Conservation (phyloP, 225 moss, liverwort and hornwort genomes). For the Climacium dendroides region DNA sequence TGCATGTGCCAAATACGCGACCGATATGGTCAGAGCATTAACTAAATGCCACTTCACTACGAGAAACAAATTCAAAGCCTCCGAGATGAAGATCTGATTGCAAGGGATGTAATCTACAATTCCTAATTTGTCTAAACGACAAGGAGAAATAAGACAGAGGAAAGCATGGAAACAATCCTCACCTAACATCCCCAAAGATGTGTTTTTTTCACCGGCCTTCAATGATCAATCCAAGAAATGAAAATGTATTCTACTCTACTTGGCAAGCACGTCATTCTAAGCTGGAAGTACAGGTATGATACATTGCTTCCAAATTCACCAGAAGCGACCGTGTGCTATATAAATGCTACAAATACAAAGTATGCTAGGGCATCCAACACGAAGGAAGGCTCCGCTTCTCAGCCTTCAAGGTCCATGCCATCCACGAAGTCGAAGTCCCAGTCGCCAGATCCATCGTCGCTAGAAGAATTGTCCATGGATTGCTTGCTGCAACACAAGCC, state of each 20-base stretch:
- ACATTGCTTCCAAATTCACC: slow-evolving; percentile 5
- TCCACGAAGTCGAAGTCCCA: slow-evolving; percentile 61
- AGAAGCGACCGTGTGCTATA: background rate
- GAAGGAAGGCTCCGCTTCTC: background rate
- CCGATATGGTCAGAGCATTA: background rate
- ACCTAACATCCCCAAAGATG: background rate
- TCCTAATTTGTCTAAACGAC: background rate
- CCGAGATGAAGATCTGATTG: background rate
- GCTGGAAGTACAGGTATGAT: background rate
- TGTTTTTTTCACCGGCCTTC: background rate
- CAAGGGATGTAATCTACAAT: background rate
- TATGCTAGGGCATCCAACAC: background rate
- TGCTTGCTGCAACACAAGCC: slow-evolving; percentile 36
- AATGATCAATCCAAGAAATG: background rate
- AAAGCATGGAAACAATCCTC: background rate
- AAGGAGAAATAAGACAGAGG: background rate
- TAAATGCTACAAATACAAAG: slow-evolving; percentile 1
- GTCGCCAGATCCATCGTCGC: slow-evolving; percentile 58
- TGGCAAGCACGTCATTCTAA: background rate
- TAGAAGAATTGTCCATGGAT: slow-evolving; percentile 36
- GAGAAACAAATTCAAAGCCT: background rate
- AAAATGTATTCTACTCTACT: background rate
- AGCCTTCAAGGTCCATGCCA: slow-evolving; percentile 85
- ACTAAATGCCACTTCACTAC: background rate
- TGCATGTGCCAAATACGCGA: background rate